Base-by-base conservation (phyloP, 768 basidiomycete genomes). In the Pleurotus pulmonarius region DNA sequence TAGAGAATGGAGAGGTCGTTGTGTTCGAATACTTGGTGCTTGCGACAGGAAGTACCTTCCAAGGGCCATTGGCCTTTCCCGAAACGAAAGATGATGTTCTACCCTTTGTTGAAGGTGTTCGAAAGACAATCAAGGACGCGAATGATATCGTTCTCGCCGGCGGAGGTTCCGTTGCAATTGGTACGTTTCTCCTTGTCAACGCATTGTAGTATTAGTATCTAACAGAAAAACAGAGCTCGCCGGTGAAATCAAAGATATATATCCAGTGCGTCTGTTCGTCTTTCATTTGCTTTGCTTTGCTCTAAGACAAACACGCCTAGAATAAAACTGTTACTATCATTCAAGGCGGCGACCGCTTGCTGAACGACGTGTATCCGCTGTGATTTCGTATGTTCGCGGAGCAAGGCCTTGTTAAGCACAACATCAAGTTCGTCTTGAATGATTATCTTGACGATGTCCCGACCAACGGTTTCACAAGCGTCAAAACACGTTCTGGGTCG, bases 241-340 rank as follows among this genome's bases (percentile, higher is more conserved):
- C 15, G 76, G 75, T 12, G 78, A 78, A 61, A 69, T 79, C 48
- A 73, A 72, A 45, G 74, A 79, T 22, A 52, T 66, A 4, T 73
- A 64, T 55, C 70, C 74, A 12, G 76, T 77, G 57, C 12, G 75
- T 68, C 7, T 22, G 48, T 7, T 13, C n/a, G 26, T n/a, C 25
- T 7, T 49, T 24, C 8, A 26, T 26, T 26, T 26, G 6, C 26
- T 26, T 26, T 26, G 26, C 26, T 26, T 6, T 5, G 26, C 6
- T 26, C 26, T 26, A 26, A 26, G 26, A 26, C 39, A 40, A 11
- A n/a, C 26, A 8, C 39, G 7, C 49, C 12, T 40, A 78, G 76
- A 60, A 64, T 18, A 85, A 79, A 58, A 65, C 70, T 39, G 75
- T 88, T 11, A 86, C 85, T 12, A 75, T 90, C 44, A 78, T 90